Conservation (phyloP, 2,329 filamentous ascomycete genomes). For the Pseudonectria buxi region DNA sequence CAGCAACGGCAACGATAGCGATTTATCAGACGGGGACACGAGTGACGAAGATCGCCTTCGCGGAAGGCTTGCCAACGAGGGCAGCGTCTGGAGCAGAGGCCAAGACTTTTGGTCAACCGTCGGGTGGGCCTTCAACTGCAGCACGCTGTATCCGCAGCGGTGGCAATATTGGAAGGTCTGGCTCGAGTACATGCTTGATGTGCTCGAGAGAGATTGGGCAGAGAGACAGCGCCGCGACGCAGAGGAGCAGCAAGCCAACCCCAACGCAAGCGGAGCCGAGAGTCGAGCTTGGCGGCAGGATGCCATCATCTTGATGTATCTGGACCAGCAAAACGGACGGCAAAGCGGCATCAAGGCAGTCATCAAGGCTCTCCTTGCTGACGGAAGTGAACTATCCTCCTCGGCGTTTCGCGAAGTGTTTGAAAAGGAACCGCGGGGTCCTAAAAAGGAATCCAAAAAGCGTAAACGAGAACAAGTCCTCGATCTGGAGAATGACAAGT, state of each 20-base stretch:
- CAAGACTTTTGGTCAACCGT: constrained; percentile 84
- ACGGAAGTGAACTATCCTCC: constrained; percentile 47
- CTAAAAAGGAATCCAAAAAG: constrained; percentile 38
- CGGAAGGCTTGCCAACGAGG: constrained; percentile 53
- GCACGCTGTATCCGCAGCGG: constrained; percentile 60
- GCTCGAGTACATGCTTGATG: constrained; percentile 72
- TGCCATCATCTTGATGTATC: constrained; percentile 56
- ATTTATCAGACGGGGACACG: constrained; percentile 34
- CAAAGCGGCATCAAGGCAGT: constrained; percentile 46
- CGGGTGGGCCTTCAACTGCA: constrained; percentile 93
- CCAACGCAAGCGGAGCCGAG: constrained; percentile 14
- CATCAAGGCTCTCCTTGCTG: constrained; percentile 60
- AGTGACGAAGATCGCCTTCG: constrained; percentile 47
- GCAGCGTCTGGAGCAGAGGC: constrained; percentile 66
- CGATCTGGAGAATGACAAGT: constrained; percentile 54
- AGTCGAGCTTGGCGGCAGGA: constrained; percentile 34
- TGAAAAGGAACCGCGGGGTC: constrained; percentile 48
- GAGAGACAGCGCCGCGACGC: constrained; percentile 47
- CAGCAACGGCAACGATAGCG: constrained; percentile 36
- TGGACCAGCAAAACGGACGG: constrained; percentile 40
- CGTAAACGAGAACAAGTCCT: constrained; percentile 42
- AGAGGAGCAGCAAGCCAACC: constrained; percentile 20
- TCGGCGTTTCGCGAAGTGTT: constrained; percentile 61
- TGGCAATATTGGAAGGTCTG: constrained; percentile 80
- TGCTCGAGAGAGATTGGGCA: constrained; percentile 64